Evolutionary conservation across 352 stramenopile species (phyloP).

Genomic region (Globisporangium cederbergense): DNA sequence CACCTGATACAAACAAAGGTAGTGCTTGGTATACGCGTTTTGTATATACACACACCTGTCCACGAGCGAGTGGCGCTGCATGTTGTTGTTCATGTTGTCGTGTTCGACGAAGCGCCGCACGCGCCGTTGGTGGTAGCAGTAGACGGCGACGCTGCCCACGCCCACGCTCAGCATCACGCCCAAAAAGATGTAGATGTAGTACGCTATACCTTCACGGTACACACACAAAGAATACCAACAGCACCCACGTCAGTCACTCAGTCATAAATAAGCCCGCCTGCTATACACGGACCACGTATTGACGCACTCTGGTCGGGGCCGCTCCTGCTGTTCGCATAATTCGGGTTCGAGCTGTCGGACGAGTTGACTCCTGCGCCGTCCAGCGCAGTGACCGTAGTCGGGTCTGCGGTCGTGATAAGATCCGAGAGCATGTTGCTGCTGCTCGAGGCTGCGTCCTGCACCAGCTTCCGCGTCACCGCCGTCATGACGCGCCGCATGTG

Average conservation of each 20-base stretch:
- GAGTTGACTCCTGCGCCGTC: not conserved
- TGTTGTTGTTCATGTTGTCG: slow-evolving; percentile 85
- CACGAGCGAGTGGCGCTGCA: slow-evolving; percentile 80
- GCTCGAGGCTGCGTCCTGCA: not conserved
- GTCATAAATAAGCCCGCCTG: not conserved
- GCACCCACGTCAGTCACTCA: slow-evolving; percentile 1
- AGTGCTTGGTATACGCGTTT: not conserved
- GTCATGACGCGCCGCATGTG: not conserved
- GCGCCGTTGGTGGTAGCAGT: slow-evolving; percentile 67
- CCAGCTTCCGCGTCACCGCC: not conserved
- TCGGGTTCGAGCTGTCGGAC: not conserved
- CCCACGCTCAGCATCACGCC: slow-evolving; percentile 49
- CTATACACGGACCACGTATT: too few species aligned
- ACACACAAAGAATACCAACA: not conserved
- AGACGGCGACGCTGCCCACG: slow-evolving; percentile 40
- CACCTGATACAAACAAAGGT: not conserved
- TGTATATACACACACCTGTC: slow-evolving; percentile 34
- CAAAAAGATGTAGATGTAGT: slow-evolving; percentile 78
- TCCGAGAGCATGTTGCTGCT: not conserved
- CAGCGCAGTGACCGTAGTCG: not conserved
- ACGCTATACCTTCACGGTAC: slow-evolving; percentile 29
- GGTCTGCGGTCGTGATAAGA: not conserved
- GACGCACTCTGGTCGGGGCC: slow-evolving; percentile 1
- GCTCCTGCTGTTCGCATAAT: not conserved
- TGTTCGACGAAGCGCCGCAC: slow-evolving; percentile 49